Conservation (phyloP, 2,329 filamentous ascomycete genomes). For the Coleophoma crateriformis region DNA sequence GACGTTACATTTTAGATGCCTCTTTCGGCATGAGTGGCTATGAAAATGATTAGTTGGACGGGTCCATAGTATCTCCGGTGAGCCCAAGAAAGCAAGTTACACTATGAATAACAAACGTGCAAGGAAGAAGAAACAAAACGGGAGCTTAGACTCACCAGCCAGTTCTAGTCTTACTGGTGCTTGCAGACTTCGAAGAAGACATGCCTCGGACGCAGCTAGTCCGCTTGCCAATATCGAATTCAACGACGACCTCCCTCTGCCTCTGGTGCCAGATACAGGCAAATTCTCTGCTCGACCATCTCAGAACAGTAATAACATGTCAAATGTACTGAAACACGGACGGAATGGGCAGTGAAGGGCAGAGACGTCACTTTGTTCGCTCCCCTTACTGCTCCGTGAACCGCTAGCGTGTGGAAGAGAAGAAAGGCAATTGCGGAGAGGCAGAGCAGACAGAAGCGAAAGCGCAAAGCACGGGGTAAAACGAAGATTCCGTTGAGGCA, state of each 20-base stretch:
- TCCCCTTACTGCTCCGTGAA: no score
- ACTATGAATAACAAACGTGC: background rate
- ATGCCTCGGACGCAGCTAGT: no score
- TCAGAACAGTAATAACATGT: background rate
- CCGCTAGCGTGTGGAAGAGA: no score
- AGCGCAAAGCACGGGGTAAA: background rate
- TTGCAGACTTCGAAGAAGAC: no score
- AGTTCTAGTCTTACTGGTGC: conserved; percentile 1
- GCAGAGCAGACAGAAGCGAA: background rate
- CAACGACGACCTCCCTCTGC: no score
- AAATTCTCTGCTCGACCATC: background rate
- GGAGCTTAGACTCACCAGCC: conserved; percentile 5
- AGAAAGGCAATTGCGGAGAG: background rate
- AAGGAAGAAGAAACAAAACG: background rate
- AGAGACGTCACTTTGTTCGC: no score
- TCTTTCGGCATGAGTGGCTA: conserved; percentile 12
- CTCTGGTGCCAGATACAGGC: conserved; percentile 1
- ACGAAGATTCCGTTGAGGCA: background rate
- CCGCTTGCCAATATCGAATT: no score
- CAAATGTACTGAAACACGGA: no score
- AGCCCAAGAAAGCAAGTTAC: no score
- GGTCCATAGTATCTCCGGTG: background rate
- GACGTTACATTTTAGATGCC: conserved; percentile 13
- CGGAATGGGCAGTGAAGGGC: no score
- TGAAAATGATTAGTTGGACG: background rate